These are phyloP conservation scores for Penicillium silybi DNA, from an alignment of 495 filamentous ascomycete species.

Conservation along the genomic window DNA sequence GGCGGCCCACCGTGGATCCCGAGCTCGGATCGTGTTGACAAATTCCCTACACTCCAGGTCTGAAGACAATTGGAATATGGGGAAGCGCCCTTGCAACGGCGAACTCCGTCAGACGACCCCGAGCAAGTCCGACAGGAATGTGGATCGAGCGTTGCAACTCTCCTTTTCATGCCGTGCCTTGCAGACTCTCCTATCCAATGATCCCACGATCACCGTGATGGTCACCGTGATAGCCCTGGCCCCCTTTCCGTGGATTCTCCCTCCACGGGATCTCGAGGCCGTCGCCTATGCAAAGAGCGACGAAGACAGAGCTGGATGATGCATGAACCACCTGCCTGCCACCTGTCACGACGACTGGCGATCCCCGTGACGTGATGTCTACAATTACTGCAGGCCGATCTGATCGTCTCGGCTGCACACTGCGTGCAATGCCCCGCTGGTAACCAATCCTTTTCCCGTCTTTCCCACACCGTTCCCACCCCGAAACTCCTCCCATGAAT, in stretches of 20 bases:
- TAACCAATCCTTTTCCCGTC: conserved; percentile 26
- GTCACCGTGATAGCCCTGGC: too few species aligned
- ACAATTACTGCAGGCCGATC: neutral
- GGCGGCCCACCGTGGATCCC: conserved; percentile 2
- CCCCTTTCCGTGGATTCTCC: neutral
- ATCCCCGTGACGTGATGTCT: conserved; percentile 16
- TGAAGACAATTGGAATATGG: conserved; percentile 1
- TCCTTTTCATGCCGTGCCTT: conserved; percentile 3
- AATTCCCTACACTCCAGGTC: conserved; percentile 13
- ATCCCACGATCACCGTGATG: neutral
- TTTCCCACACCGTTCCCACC: conserved; percentile 10
- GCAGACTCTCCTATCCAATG: conserved; percentile 1
- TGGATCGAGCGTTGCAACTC: conserved; percentile 13
- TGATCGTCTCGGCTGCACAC: conserved; percentile 17
- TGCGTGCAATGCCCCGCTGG: conserved; percentile 17
- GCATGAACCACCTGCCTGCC: conserved; percentile 30
- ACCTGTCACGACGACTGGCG: conserved; percentile 23
- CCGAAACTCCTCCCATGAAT: too few species aligned
- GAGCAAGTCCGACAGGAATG: conserved; percentile 21
- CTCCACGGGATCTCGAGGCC: neutral
- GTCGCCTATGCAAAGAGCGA: neutral
- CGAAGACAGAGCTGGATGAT: neutral
- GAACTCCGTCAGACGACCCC: conserved; percentile 13
- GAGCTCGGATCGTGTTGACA: conserved; percentile 20
- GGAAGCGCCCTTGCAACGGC: conserved; percentile 5